Percentiles rank a stretch among this genome's conserved stretches.
These are phyloP conservation scores for Hevea brasiliensis DNA, from an alignment of 345 rosid genomes.

Conservation along the genomic window DNA sequence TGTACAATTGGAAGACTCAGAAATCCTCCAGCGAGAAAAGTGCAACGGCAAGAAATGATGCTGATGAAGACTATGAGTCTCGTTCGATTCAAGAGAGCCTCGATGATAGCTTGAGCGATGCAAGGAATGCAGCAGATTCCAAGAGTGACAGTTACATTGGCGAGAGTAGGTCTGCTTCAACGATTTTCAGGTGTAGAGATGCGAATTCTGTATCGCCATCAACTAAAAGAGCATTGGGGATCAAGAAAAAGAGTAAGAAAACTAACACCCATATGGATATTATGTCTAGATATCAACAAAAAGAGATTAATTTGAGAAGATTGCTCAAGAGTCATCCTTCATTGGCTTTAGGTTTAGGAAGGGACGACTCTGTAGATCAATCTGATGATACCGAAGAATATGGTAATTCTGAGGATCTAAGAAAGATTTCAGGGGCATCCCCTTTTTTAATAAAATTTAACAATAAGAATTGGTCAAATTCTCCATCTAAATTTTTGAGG, in stretches of 20 bases:
- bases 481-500: slow-evolving; percentile 59
- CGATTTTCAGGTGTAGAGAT: slow-evolving; percentile 58
- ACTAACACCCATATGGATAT: slow-evolving; percentile 41
- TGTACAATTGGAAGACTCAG: slow-evolving; percentile 76
- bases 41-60: slow-evolving; percentile 35
- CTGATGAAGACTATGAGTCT: slow-evolving; percentile 29
- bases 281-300: slow-evolving; percentile 48
- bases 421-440: slow-evolving; percentile 54
- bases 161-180: slow-evolving; percentile 46
- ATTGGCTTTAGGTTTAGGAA: slow-evolving; percentile 42
- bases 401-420: slow-evolving; percentile 56
- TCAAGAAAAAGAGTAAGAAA: slow-evolving; percentile 59
- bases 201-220: slow-evolving; percentile 51
- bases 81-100: slow-evolving; percentile 60
- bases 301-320: slow-evolving; percentile 38
- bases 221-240: slow-evolving; percentile 38
- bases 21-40: slow-evolving; percentile 58
- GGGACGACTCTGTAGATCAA: slow-evolving; percentile 48
- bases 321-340: slow-evolving; percentile 43
- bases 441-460: slow-evolving; percentile 64
- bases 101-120: slow-evolving; percentile 72
- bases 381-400: slow-evolving; percentile 74
- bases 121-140: slow-evolving; percentile 57
- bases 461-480: slow-evolving; percentile 59
- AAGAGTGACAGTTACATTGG: slow-evolving; percentile 52